These are phyloP conservation scores for Rhodotorula mucilaginosa DNA, from an alignment of 1,284 basidiomycete species.

Conservation along the genomic window DNA sequence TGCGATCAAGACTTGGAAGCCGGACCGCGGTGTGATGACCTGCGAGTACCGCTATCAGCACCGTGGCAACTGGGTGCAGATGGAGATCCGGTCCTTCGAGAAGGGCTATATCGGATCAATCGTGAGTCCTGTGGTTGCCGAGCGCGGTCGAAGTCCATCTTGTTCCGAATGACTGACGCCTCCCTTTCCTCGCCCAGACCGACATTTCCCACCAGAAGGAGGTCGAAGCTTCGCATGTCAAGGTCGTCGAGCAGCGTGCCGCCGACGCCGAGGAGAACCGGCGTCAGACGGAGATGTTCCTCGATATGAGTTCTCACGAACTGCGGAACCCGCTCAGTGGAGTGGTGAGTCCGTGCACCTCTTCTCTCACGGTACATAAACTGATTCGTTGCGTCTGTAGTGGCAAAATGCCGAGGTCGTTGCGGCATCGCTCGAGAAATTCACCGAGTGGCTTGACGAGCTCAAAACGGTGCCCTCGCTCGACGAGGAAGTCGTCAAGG, in stretches of 20 bases:
- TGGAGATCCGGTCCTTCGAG: slow-evolving; percentile 13
- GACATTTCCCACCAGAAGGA: slow-evolving; percentile 43
- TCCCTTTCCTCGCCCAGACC: slow-evolving; percentile 28
- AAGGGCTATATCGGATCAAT: slow-evolving; percentile 4
- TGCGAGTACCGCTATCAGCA: slow-evolving; percentile 26
- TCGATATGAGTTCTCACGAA: slow-evolving; percentile 31
- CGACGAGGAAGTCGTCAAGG: slow-evolving; percentile 14
- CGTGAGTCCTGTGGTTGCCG: background rate
- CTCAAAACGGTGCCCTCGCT: slow-evolving; percentile 5
- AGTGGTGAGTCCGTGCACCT: background rate
- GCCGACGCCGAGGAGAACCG: slow-evolving; percentile 42
- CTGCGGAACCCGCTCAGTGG: slow-evolving; percentile 14
- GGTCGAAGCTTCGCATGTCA: slow-evolving; percentile 39
- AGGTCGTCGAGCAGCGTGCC: slow-evolving; percentile 39
- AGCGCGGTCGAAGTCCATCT: background rate
- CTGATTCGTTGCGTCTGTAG: background rate
- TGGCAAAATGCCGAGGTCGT: slow-evolving; percentile 42
- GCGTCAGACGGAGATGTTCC: slow-evolving; percentile 39
- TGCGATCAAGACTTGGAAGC: slow-evolving; percentile 9
- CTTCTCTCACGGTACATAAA: too few relatives aligned
- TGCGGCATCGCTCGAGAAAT: slow-evolving; percentile 27
- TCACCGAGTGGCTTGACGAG: slow-evolving; percentile 29
- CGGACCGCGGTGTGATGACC: background rate
- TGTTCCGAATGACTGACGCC: too few relatives aligned
- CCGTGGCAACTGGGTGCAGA: slow-evolving; percentile 21